These are phyloP conservation scores for Lojkania enalia DNA, from an alignment of 2,329 filamentous ascomycete genomes.

Conservation along the genomic window DNA sequence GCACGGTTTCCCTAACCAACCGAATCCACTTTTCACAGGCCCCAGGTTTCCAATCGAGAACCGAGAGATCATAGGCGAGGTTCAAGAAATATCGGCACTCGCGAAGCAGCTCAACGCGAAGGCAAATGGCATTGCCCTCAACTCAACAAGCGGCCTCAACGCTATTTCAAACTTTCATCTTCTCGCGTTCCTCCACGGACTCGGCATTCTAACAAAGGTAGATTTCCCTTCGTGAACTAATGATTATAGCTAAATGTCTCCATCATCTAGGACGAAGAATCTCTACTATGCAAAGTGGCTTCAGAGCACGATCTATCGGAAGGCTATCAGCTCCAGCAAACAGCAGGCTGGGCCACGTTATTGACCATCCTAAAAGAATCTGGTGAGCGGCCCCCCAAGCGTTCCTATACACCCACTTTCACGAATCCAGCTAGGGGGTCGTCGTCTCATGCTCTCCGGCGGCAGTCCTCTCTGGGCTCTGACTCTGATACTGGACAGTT, in stretches of 20 bases:
- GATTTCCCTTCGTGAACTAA: conserved; percentile 7
- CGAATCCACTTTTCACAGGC: conserved; percentile 74
- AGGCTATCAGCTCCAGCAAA: conserved; percentile 80
- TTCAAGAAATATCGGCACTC: conserved; percentile 73
- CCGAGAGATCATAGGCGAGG: conserved; percentile 80
- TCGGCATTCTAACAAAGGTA: conserved; percentile 86
- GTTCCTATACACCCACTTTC: conserved; percentile 41
- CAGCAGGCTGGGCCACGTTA: conserved; percentile 90
- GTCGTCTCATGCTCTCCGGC: conserved; percentile 30
- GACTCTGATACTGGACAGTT: conserved; percentile 61
- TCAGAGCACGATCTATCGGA: conserved; percentile 79
- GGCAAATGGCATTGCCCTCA: conserved; percentile 55
- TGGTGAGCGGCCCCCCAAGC: conserved; percentile 94
- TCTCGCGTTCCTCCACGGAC: conserved; percentile 79
- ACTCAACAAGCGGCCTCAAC: conserved; percentile 65
- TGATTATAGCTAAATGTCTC: no score
- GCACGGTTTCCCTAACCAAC: conserved; percentile 86
- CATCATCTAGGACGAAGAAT: conserved; percentile 76
- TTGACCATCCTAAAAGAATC: conserved; percentile 92
- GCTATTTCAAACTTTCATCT: conserved; percentile 92
- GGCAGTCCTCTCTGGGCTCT: conserved; percentile 40
- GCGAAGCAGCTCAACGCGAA: conserved; percentile 68
- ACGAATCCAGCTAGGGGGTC: conserved; percentile 41
- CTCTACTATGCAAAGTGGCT: conserved; percentile 82
- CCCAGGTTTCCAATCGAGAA: conserved; percentile 88